Percentiles rank a stretch among this genome's conserved stretches.
phyloP scores from a whole-genome alignment of 805 yeast genomes.

The Barnettozyma sucrosica region DNA sequence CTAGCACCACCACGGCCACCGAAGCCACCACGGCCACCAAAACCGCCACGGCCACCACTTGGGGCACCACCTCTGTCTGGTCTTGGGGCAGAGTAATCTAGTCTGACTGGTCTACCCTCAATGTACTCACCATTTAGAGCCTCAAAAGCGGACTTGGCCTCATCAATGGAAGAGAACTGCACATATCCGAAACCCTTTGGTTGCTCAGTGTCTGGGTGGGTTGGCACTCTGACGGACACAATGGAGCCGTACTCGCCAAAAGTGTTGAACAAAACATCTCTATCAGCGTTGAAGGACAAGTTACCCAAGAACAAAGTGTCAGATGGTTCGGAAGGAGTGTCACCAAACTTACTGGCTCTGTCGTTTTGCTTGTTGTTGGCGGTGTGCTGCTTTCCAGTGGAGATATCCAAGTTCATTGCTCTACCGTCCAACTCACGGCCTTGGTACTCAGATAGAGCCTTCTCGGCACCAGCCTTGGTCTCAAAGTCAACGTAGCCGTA shows the following conservation, averaged over 20 bases:
- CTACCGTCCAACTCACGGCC: conserved; percentile 97
- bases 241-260: conserved; percentile 80
- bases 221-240: conserved; percentile 89
- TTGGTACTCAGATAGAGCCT: conserved; percentile 78
- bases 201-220: conserved; percentile 97
- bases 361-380: conserved; percentile 49
- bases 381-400: conserved; percentile 72
- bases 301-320: conserved; percentile 96
- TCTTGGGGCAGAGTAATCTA: conserved; percentile 92
- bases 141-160: conserved; percentile 83
- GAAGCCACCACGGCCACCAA: conserved; percentile 28
- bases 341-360: conserved; percentile 89
- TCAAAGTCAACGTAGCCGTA: conserved; percentile 96
- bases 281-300: conserved; percentile 83
- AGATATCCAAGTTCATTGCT: conserved; percentile 89
- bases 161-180: conserved; percentile 80
- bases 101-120: conserved; percentile 89
- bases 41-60: conserved; percentile 31
- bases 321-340: conserved; percentile 84
- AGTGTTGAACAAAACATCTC: conserved; percentile 66
- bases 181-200: conserved; percentile 99
- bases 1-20: conserved; percentile 37
- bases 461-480: conserved; percentile 69
- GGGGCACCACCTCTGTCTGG: conserved; percentile 37
- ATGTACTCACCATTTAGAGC: conserved; percentile 85